Evolutionary conservation across 2,329 filamentous ascomycete species (phyloP).

Genomic region (Aspergillus ruber): DNA sequence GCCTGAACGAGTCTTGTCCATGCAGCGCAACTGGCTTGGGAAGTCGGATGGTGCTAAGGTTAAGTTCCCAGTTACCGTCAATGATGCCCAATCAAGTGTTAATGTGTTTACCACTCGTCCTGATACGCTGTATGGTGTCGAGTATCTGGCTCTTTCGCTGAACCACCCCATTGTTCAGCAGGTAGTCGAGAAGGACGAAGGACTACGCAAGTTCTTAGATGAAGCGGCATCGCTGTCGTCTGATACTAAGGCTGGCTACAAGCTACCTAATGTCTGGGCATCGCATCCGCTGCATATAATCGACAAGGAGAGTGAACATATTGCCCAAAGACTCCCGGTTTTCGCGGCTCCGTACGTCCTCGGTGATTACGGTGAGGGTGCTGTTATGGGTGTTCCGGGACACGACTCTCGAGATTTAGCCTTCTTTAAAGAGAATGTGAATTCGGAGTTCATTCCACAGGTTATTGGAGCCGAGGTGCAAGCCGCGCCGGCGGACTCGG

Average conservation of each 20-base stretch:
- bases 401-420: conserved; percentile 72
- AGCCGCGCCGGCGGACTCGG: conserved; percentile 22
- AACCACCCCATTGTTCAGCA: conserved; percentile 62
- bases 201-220: conserved; percentile 63
- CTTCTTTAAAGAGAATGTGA: conserved; percentile 70
- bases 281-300: conserved; percentile 59
- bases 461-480: conserved; percentile 51
- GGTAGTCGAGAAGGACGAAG: conserved; percentile 53
- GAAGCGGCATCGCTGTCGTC: conserved; percentile 46
- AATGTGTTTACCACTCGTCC: conserved; percentile 78
- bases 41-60: conserved; percentile 67
- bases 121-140: conserved; percentile 80
- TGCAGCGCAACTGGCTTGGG: conserved; percentile 86
- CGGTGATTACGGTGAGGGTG: conserved; percentile 77
- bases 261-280: conserved; percentile 55
- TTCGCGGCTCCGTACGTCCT: conserved; percentile 82
- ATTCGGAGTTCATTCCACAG: conserved; percentile 53
- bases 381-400: conserved; percentile 86
- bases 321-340: conserved; percentile 55
- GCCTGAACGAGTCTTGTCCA: conserved; percentile 74
- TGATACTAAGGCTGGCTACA: conserved; percentile 59
- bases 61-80: conserved; percentile 57
- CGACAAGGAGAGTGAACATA: conserved; percentile 41
- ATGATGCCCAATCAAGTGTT: conserved; percentile 40
- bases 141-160: conserved; percentile 73